Percentiles rank a stretch among this genome's conserved stretches.
Evolutionary conservation across 2,329 filamentous ascomycete species (phyloP).

Genomic region (Colletotrichum higginsianum): DNA sequence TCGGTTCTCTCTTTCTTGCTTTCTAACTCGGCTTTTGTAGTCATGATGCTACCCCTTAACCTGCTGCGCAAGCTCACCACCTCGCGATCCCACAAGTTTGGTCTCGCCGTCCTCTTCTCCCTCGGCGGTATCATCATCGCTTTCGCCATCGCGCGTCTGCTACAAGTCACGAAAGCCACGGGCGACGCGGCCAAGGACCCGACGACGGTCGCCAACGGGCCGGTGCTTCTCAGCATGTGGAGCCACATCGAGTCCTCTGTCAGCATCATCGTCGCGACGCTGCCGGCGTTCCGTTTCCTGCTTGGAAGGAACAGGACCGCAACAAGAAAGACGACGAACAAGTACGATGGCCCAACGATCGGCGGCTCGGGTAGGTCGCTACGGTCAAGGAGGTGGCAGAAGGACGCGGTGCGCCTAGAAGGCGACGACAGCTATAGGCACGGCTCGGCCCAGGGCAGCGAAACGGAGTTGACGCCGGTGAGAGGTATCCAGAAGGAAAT

Average conservation of each 20-base stretch:
- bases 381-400: conserved; percentile 26
- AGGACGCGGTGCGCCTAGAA: conserved; percentile 2
- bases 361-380: conserved; percentile 21
- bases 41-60: conserved; percentile 32
- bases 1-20: neutral
- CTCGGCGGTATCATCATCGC: conserved; percentile 39
- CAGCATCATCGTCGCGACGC: conserved; percentile 37
- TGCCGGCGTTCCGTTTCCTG: conserved; percentile 37
- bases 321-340: conserved; percentile 14
- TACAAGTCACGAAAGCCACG: conserved; percentile 30
- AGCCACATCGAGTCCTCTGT: conserved; percentile 40
- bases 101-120: conserved; percentile 37
- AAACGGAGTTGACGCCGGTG: conserved; percentile 31
- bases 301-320: conserved; percentile 27
- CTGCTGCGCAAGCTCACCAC: conserved; percentile 31
- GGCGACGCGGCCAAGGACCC: conserved; percentile 35
- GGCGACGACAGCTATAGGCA: conserved; percentile 3
- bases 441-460: conserved; percentile 16
- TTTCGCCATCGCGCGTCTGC: conserved; percentile 34
- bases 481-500: conserved; percentile 23
- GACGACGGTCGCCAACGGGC: conserved; percentile 34
- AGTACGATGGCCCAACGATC: conserved; percentile 17
- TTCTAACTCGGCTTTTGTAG: neutral
- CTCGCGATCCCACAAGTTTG: conserved; percentile 27
- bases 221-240: conserved; percentile 41